Evolutionary conservation across 495 filamentous ascomycete species (phyloP).

Genomic region (Saxispiralis lemnorum): DNA sequence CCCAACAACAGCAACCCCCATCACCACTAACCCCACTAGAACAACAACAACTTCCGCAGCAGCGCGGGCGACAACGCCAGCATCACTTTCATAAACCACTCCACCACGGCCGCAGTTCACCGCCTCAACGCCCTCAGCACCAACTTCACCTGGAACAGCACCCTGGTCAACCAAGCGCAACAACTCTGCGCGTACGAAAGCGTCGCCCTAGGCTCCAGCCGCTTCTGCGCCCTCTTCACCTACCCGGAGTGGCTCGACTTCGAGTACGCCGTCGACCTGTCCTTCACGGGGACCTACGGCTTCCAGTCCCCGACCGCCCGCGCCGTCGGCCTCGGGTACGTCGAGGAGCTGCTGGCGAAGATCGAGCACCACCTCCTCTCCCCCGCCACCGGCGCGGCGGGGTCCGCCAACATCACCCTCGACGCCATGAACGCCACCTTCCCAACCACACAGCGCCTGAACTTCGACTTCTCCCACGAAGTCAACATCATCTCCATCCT

Average conservation of each 20-base stretch:
- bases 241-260: slow-evolving; percentile 37
- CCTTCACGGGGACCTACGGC: slow-evolving; percentile 32
- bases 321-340: slow-evolving; percentile 44
- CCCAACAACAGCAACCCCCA: not conserved
- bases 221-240: slow-evolving; percentile 36
- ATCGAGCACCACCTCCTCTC: slow-evolving; percentile 35
- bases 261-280: slow-evolving; percentile 38
- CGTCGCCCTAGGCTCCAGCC: slow-evolving; percentile 38
- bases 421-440: slow-evolving; percentile 28
- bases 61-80: slow-evolving; percentile 13
- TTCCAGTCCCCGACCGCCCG: slow-evolving; percentile 41
- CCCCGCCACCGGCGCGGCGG: slow-evolving; percentile 28
- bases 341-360: slow-evolving; percentile 41
- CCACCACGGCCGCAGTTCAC: slow-evolving; percentile 30
- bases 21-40: no score
- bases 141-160: slow-evolving; percentile 26
- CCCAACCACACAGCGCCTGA: slow-evolving; percentile 32
- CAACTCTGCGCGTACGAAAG: slow-evolving; percentile 37
- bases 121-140: slow-evolving; percentile 29
- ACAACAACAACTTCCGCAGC: slow-evolving; percentile 15
- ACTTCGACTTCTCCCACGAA: slow-evolving; percentile 21
- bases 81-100: slow-evolving; percentile 26
- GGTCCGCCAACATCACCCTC: slow-evolving; percentile 37
- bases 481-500: slow-evolving; percentile 20
- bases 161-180: slow-evolving; percentile 36